Percentiles rank a stretch among this genome's conserved stretches.
phyloP scores from a whole-genome alignment of 805 yeast genomes.

The Candida oleophila region DNA sequence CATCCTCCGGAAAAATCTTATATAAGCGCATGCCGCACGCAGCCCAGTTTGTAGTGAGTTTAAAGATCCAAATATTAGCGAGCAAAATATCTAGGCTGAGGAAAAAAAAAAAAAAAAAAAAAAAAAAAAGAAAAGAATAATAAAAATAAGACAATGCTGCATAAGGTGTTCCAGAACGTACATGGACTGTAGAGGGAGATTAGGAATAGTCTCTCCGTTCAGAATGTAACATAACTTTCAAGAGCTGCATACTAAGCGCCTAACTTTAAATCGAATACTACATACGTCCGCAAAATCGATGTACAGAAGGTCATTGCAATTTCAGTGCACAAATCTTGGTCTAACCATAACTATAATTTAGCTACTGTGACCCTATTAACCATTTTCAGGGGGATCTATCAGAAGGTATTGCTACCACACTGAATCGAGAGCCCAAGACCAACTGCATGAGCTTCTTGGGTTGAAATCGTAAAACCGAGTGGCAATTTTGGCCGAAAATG shows the following conservation, averaged over 20 bases:
- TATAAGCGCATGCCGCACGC: constrained; percentile 1
- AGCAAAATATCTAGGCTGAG: too few species aligned
- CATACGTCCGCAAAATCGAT: too few species aligned
- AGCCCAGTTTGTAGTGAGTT: not conserved
- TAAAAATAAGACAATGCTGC: not conserved
- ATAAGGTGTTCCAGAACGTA: not conserved
- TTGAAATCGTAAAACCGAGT: not conserved
- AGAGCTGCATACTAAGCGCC: not conserved
- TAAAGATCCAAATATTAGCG: not conserved
- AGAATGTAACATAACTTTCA: not conserved
- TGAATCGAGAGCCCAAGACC: not conserved
- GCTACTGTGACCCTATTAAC: too few species aligned
- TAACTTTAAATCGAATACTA: too few species aligned
- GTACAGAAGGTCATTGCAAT: too few species aligned
- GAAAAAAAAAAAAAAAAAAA: too few species aligned
- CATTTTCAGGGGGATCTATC: too few species aligned
- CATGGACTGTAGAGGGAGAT: not conserved
- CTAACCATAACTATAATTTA: too few species aligned
- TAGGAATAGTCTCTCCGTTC: not conserved
- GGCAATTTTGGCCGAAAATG: not conserved
- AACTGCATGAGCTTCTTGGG: too few species aligned
- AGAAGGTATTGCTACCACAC: too few species aligned
- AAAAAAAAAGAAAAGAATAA: too few species aligned
- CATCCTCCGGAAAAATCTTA: not conserved
- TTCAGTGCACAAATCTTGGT: too few species aligned